Conservation (phyloP, 805 yeast genomes). For the Cephaloascus albidus region DNA sequence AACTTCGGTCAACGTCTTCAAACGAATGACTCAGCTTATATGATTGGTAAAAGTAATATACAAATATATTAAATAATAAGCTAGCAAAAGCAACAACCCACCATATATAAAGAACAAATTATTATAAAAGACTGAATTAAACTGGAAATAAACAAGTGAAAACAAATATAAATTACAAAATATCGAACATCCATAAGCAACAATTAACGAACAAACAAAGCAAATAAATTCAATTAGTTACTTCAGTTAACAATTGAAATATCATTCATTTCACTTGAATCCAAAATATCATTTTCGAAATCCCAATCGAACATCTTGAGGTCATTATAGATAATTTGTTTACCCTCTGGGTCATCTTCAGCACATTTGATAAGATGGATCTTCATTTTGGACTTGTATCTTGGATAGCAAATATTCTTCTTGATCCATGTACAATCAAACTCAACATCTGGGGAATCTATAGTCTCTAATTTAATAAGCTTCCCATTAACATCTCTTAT, state of each 20-base stretch:
- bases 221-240: too few relatives aligned
- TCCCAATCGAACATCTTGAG: slow-evolving; percentile 17
- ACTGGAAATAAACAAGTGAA: too few relatives aligned
- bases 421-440: slow-evolving; percentile 23
- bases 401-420: slow-evolving; percentile 27
- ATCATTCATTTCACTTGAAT: background rate
- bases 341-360: background rate
- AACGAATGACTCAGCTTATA: too few relatives aligned
- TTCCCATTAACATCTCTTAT: slow-evolving; percentile 28
- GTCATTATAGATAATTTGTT: slow-evolving; percentile 15
- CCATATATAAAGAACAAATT: too few relatives aligned
- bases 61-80: too few relatives aligned
- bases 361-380: slow-evolving; percentile 16
- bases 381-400: slow-evolving; percentile 35
- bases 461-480: slow-evolving; percentile 25
- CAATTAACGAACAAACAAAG: too few relatives aligned
- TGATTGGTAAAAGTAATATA: too few relatives aligned
- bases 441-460: slow-evolving; percentile 3
- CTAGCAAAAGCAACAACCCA: too few relatives aligned
- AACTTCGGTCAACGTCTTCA: too few relatives aligned
- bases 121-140: too few relatives aligned
- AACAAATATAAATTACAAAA: too few relatives aligned
- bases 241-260: background rate
- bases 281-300: slow-evolving; percentile 8
- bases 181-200: too few relatives aligned